A percentile compares a stretch with the other conserved stretches of the same genome.
Evolutionary conservation across 768 basidiomycete species (phyloP).

Genomic region (Suillus hirtellus): DNA sequence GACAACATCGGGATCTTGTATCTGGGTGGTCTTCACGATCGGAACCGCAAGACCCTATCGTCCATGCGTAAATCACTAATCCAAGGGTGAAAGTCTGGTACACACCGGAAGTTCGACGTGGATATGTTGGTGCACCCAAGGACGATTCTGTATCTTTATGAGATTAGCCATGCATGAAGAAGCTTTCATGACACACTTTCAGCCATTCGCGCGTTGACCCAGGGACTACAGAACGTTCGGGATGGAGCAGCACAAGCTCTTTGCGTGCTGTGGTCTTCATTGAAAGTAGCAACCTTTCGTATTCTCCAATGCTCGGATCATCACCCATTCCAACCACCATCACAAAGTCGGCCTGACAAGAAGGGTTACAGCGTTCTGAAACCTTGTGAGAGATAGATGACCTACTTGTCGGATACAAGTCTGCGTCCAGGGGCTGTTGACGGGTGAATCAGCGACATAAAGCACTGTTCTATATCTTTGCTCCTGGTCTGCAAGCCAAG

Average conservation of each 20-base stretch:
- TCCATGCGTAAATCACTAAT: conserved; percentile 12
- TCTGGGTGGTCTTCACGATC: conserved; percentile 55
- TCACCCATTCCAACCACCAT: conserved; percentile 95
- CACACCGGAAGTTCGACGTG: conserved; percentile 88
- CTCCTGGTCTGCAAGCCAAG: conserved; percentile 93
- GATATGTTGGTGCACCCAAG: conserved; percentile 95
- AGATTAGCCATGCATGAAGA: conserved; percentile 11
- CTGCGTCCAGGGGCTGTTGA: conserved; percentile 96
- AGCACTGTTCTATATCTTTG: conserved; percentile 91
- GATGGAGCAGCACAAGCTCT: conserved; percentile 91
- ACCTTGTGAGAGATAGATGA: conserved; percentile 2
- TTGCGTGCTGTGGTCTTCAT: conserved; percentile 99
- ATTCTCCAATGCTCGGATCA: conserved; percentile 88
- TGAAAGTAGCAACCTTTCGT: conserved; percentile 87
- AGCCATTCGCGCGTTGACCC: conserved; percentile 97
- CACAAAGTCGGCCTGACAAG: conserved; percentile 79
- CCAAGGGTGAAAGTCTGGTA: conserved; percentile 10
- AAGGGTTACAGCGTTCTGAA: neutral
- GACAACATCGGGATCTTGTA: conserved; percentile 86
- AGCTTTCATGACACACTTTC: conserved; percentile 52
- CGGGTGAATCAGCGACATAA: conserved; percentile 95
- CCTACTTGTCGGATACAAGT: conserved; percentile 92
- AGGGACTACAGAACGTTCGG: conserved; percentile 83
- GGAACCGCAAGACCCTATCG: conserved; percentile 71
- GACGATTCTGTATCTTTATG: conserved; percentile 63